Conservation (phyloP, 164 flowering plant species). For the Aristolochia contorta region DNA sequence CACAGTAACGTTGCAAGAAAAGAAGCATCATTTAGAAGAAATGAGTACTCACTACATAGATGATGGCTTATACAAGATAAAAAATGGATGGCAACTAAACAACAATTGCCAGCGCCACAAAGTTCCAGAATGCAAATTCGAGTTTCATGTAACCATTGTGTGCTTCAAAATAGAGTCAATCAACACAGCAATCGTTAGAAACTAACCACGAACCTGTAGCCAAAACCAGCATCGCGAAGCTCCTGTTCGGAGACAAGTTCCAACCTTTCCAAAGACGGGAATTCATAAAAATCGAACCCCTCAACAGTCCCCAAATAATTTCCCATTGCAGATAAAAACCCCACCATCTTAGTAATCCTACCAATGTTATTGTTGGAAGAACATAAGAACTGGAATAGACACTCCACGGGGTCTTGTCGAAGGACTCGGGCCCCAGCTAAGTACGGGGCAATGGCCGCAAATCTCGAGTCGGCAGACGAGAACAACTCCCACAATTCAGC, state of each 20-base stretch:
- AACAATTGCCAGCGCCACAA: no score
- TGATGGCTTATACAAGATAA: no score
- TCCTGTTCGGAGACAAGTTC: constrained; percentile 52
- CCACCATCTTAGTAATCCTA: constrained; percentile 87
- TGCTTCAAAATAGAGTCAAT: neutral
- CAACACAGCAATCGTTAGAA: neutral
- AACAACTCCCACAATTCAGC: constrained; percentile 56
- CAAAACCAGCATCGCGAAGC: constrained; percentile 84
- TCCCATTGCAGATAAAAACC: constrained; percentile 58
- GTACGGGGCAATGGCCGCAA: constrained; percentile 48
- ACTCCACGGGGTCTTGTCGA: constrained; percentile 90
- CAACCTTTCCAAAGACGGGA: constrained; percentile 66
- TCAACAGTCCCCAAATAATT: constrained; percentile 48
- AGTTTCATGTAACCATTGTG: neutral
- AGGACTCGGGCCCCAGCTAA: constrained; percentile 81
- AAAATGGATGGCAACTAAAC: no score
- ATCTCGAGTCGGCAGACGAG: constrained; percentile 50
- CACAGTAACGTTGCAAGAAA: no score
- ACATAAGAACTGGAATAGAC: constrained; percentile 77
- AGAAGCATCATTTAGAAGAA: no score
- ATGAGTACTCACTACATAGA: no score
- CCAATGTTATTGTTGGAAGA: constrained; percentile 81
- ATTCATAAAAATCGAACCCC: constrained; percentile 59
- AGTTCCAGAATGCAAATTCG: neutral
- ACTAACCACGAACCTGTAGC: constrained; percentile 52